Evolutionary conservation across 768 basidiomycete genomes (phyloP), one percentile per base, ranked within the genome.

Genomic region (Trametes sanguinea): DNA sequence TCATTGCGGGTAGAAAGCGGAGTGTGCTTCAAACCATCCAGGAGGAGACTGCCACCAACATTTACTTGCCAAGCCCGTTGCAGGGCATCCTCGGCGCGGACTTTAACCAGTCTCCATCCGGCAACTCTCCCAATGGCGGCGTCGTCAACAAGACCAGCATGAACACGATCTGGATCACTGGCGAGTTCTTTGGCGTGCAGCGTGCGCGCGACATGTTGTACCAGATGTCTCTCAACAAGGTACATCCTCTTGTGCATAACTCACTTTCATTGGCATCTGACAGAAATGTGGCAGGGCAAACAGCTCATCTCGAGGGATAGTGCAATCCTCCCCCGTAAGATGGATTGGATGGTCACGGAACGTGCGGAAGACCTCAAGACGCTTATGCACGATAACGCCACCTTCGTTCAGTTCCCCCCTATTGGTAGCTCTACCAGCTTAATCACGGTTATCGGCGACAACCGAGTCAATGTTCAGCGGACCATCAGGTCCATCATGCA

Each of bases 291-390:
- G n/a, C 50, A 98, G 96, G 89, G 87, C 71, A 94, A 95, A 73
- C 82, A 85, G 50, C 85, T 97, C 61, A 88, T 97, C 60, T 95
- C 96, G 7, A 81, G 94, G 62, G 95, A 99, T 72, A 94, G 93
- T 14, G 92, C 94, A 5, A 90, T 98, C 57, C 83, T 97, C 27
- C 96, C 96, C 59, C 89, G 96, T 64, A 99, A 99, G 74, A 81
- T 99, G 63, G 96, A 99, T 70, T 98, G 96, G 95, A 90, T 99
- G 85, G 85, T 97, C 57, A 92, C 91, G n/a, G 94, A 99, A 74
- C 87, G 92, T n/a, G 80, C 90, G 10, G 95, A 98, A 32, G 96
- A 98, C 65, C 79, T 99, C 70, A 94, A 88, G 75, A 81, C 87
- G 4, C 85, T 95, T 72, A 98, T 97, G 95, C 87, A 85, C 67